phyloP scores from a whole-genome alignment of 2,329 filamentous ascomycete species.

The Xylariaceae sp. region DNA sequence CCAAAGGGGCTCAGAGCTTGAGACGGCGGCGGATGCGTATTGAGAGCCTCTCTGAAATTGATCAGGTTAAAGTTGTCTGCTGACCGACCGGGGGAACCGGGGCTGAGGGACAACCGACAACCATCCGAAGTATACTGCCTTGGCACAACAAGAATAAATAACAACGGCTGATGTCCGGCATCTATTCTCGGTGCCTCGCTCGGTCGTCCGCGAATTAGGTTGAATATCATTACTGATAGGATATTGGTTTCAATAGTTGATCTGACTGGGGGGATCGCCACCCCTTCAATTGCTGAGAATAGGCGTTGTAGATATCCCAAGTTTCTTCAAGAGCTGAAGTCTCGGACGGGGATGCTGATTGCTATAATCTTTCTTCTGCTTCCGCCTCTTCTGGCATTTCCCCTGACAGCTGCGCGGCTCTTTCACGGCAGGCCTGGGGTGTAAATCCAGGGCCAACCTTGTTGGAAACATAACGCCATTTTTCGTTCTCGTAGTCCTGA shows the following conservation, averaged over 20 bases:
- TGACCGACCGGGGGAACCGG: too few species aligned
- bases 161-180: too few species aligned
- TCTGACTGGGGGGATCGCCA: slow-evolving; percentile 22
- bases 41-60: too few species aligned
- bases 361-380: slow-evolving; percentile 42
- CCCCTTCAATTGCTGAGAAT: slow-evolving; percentile 36
- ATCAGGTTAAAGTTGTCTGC: too few species aligned
- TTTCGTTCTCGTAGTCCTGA: slow-evolving; percentile 83
- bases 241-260: slow-evolving; percentile 8
- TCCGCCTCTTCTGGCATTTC: slow-evolving; percentile 31
- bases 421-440: slow-evolving; percentile 78
- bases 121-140: too few species aligned
- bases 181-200: neutral
- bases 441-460: slow-evolving; percentile 90
- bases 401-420: slow-evolving; percentile 58
- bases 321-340: slow-evolving; percentile 40
- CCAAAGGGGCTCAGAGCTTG: too few species aligned
- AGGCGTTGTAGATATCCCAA: slow-evolving; percentile 44
- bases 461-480: slow-evolving; percentile 85
- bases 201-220: slow-evolving; percentile 7
- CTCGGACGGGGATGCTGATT: slow-evolving; percentile 49
- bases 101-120: too few species aligned
- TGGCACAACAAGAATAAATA: slow-evolving; percentile 4
- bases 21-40: too few species aligned
- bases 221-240: slow-evolving; percentile 11